These are phyloP conservation scores for Alternaria burnsii DNA, from an alignment of 2,329 filamentous ascomycete species.

Conservation along the genomic window DNA sequence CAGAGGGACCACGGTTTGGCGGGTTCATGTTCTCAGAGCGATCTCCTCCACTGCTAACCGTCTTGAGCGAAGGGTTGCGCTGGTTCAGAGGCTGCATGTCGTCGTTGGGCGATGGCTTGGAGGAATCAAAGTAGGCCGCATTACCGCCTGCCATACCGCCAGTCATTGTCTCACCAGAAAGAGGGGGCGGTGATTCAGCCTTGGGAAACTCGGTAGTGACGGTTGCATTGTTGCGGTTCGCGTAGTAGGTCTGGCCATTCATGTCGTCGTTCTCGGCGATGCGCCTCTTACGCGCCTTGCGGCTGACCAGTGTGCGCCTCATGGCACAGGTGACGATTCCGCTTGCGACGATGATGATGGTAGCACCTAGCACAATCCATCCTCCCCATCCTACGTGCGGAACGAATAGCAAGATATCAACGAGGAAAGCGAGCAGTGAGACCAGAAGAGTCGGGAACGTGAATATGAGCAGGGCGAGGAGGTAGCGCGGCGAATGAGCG, in stretches of 20 bases:
- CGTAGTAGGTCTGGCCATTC: slow-evolving; percentile 92
- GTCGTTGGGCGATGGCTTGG: slow-evolving; percentile 68
- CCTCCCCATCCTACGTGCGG: slow-evolving; percentile 94
- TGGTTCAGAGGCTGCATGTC: slow-evolving; percentile 76
- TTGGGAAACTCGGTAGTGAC: slow-evolving; percentile 54
- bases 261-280: slow-evolving; percentile 96
- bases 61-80: slow-evolving; percentile 67
- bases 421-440: slow-evolving; percentile 84
- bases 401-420: slow-evolving; percentile 93
- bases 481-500: slow-evolving; percentile 87
- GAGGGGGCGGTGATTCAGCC: slow-evolving; percentile 63
- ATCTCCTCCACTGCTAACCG: slow-evolving; percentile 59
- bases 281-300: slow-evolving; percentile 90
- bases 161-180: slow-evolving; percentile 63
- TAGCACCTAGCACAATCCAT: slow-evolving; percentile 89
- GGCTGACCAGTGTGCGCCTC: slow-evolving; percentile 87
- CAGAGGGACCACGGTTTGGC: slow-evolving; percentile 49
- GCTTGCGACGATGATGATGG: slow-evolving; percentile 82
- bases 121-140: slow-evolving; percentile 71
- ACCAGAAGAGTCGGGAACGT: slow-evolving; percentile 85
- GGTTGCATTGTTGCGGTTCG: slow-evolving; percentile 52
- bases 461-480: slow-evolving; percentile 85
- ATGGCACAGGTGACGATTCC: slow-evolving; percentile 92
- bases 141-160: slow-evolving; percentile 62
- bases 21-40: slow-evolving; percentile 48